A percentile compares a stretch with the other conserved stretches of the same genome.
Evolutionary conservation across 768 basidiomycete species (phyloP).

Genomic region (Suillus alpinus): DNA sequence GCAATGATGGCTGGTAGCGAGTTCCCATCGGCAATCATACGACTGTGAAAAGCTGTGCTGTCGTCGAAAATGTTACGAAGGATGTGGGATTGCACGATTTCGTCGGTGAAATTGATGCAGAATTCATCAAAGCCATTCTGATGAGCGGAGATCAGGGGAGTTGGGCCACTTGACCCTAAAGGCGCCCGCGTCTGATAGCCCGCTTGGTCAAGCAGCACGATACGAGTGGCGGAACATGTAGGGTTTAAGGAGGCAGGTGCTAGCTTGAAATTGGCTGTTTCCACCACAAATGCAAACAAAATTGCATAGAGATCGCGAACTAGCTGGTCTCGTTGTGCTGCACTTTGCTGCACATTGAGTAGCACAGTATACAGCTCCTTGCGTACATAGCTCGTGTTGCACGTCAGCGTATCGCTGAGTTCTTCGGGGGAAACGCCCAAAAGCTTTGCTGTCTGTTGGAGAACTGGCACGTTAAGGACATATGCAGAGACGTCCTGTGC

Average conservation of each 20-base stretch:
- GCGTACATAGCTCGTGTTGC: conserved; percentile 55
- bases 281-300: conserved; percentile 60
- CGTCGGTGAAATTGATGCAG: conserved; percentile 57
- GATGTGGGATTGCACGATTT: conserved; percentile 57
- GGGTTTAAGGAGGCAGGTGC: conserved; percentile 43
- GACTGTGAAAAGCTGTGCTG: conserved; percentile 41
- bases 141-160: conserved; percentile 53
- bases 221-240: conserved; percentile 41
- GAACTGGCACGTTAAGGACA: conserved; percentile 42
- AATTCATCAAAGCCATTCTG: conserved; percentile 63
- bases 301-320: conserved; percentile 61
- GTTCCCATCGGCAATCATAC: conserved; percentile 50
- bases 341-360: conserved; percentile 49
- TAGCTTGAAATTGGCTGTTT: conserved; percentile 59
- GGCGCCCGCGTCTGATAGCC: conserved; percentile 56
- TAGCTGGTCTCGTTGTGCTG: conserved; percentile 51
- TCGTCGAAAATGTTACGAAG: conserved; percentile 54
- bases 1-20: conserved; percentile 44
- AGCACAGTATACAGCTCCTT: conserved; percentile 59
- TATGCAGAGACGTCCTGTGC: conserved; percentile 53
- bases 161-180: conserved; percentile 35
- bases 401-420: conserved; percentile 51
- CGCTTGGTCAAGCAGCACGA: conserved; percentile 52
- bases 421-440: conserved; percentile 55
- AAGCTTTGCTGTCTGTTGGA: conserved; percentile 47